Evolutionary conservation across 2,329 filamentous ascomycete species (phyloP).

Genomic region (Ascocoryne sarcoides): DNA sequence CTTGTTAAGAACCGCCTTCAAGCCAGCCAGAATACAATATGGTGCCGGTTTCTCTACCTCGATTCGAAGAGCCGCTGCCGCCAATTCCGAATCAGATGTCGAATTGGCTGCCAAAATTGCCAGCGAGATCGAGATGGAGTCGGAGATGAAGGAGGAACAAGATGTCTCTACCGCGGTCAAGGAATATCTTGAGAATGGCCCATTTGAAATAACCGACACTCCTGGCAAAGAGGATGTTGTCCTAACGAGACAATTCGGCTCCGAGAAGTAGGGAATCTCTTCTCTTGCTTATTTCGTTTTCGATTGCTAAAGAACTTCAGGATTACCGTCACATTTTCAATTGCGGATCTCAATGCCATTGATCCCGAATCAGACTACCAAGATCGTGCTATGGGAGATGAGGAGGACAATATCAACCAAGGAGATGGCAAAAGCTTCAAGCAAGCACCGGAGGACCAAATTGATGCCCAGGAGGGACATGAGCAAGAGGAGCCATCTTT

Average conservation of each 20-base stretch:
- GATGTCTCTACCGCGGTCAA: conserved; percentile 69
- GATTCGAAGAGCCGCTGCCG: conserved; percentile 31
- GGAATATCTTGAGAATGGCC: conserved; percentile 79
- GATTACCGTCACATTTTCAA: conserved; percentile 75
- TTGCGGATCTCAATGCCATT: conserved; percentile 68
- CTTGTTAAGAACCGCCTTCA: conserved; percentile 24
- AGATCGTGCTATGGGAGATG: conserved; percentile 47
- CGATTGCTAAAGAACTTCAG: conserved; percentile 30
- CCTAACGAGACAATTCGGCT: conserved; percentile 71
- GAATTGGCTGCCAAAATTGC: conserved; percentile 83
- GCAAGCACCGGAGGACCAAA: conserved; percentile 44
- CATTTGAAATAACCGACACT: conserved; percentile 75
- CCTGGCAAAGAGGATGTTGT: conserved; percentile 82
- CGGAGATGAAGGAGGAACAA: conserved; percentile 63
- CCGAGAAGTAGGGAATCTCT: conserved; percentile 62
- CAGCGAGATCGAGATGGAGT: conserved; percentile 76
- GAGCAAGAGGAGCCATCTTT: conserved; percentile 49
- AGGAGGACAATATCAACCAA: conserved; percentile 37
- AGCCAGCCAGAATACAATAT: conserved; percentile 21
- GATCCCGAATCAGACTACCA: conserved; percentile 50
- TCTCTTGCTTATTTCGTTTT: conserved; percentile 28
- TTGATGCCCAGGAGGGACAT: conserved; percentile 46
- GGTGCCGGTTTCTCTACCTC: conserved; percentile 32
- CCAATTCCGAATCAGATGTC: conserved; percentile 61
- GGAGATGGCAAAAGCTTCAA: conserved; percentile 48